Evolutionary conservation across 208 protist species (phyloP), one percentile per base, ranked within the genome.

Genomic region (Trypanosomatidae sp.): DNA sequence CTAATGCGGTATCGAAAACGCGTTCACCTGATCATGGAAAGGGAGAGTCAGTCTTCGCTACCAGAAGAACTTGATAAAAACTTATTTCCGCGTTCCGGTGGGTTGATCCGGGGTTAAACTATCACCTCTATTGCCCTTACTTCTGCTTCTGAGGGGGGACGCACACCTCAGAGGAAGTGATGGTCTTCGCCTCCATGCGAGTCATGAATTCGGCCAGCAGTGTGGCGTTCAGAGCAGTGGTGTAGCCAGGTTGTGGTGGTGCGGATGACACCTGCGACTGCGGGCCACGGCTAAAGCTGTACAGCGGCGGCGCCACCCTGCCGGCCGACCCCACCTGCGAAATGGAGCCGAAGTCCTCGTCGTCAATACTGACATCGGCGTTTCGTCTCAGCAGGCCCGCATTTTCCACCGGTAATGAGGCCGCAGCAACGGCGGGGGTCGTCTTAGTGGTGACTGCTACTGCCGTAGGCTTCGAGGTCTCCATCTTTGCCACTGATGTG

Each of bases 331-430:
- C 72, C 17, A 74, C 68, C 46, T 79, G 68, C 5, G 74, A 79
- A 19, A 69, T 55, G 8, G 74, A 79, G 33, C 74, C 74, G 25
- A 79, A 79, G 50, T 79, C 66, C 25, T 71, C 66, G 7, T 79
- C 47, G 15, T 65, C 73, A 17, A 12, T n/a, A 47, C 22, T 64
- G 41, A 55, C 69, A 3, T 56, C 66, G 55, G n/a, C 44, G 30
- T 46, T 43, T 19, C 6, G 64, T 22, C 43, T 30, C 19, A 15
- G 0, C 30, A n/a, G 36, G 36, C 33, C 43, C 2, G 59, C 19
- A 7, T 46, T 65, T 1, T 46, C 44, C 59, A 8, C 59, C 3
- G 36, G 33, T 46, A 22, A 25, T 43, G 22, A 39, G 25, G 59
- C 8, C 8, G 4, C 19, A 22, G 17, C 0, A 28, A 13, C 5